Evolutionary conservation across 176 grass and related monocot species (phyloP).

Genomic region (Aegilops sharonensis): DNA sequence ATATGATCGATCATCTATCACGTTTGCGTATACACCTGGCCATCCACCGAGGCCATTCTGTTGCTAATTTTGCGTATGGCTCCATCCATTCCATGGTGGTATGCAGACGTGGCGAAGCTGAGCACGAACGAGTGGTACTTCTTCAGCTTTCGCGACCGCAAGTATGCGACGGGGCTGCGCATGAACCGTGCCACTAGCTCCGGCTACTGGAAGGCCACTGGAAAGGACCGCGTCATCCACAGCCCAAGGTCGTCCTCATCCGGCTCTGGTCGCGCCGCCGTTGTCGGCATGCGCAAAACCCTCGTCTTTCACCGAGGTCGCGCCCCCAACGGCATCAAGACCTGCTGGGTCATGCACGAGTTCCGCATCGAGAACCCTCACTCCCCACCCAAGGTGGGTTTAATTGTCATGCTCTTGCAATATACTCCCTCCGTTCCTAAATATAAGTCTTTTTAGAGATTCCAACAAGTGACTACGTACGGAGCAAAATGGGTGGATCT

Average conservation of each 20-base stretch:
- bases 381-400: constrained; percentile 50
- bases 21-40: background rate
- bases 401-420: background rate
- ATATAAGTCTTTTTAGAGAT: no score
- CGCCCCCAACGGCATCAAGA: constrained; percentile 80
- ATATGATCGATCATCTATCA: background rate
- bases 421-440: no score
- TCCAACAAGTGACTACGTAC: no score
- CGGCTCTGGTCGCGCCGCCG: background rate
- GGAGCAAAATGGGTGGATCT: no score
- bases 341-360: constrained; percentile 85
- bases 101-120: constrained; percentile 64
- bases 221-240: constrained; percentile 63
- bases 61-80: background rate
- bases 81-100: background rate
- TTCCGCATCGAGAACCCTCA: constrained; percentile 65
- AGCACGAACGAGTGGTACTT: constrained; percentile 82
- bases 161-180: constrained; percentile 74
- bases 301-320: constrained; percentile 80
- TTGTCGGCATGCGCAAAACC: constrained; percentile 87
- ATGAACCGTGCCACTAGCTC: constrained; percentile 76
- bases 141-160: constrained; percentile 89
- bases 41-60: background rate
- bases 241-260: background rate
- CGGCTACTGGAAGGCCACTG: constrained; percentile 93